phyloP scores from a whole-genome alignment of 768 basidiomycete species.

The Mycena indigotica region DNA sequence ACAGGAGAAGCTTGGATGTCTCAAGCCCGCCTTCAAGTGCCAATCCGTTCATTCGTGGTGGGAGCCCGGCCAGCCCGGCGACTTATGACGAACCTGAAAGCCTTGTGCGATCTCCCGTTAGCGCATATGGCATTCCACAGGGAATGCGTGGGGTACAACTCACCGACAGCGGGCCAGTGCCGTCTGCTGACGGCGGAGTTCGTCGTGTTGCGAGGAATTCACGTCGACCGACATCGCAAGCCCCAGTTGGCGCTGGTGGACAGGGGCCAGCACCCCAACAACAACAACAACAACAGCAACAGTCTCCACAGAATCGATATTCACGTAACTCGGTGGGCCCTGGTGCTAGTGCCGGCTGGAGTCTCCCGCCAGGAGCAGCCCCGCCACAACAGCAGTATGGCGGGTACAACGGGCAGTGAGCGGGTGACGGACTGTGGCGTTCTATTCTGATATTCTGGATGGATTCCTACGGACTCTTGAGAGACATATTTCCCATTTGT shows the following conservation, averaged over 20 bases:
- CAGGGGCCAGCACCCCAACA: constrained; percentile 15
- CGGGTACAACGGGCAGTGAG: not conserved
- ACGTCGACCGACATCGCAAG: constrained; percentile 63
- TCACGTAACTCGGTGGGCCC: constrained; percentile 64
- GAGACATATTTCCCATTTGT: no score
- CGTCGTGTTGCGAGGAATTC: constrained; percentile 69
- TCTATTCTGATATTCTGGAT: not conserved
- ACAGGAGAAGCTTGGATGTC: constrained; percentile 11
- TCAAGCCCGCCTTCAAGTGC: constrained; percentile 48
- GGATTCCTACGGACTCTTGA: not conserved
- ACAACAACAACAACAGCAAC: constrained; percentile 30
- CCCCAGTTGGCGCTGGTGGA: constrained; percentile 30
- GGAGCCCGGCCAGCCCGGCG: constrained; percentile 42
- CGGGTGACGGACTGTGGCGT: not conserved
- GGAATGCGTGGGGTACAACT: constrained; percentile 70
- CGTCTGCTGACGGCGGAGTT: constrained; percentile 69
- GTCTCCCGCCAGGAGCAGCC: constrained; percentile 76
- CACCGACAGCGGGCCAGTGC: constrained; percentile 82
- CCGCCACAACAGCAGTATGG: constrained; percentile 46
- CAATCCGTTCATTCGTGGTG: constrained; percentile 55
- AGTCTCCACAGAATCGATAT: constrained; percentile 56
- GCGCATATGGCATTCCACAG: constrained; percentile 36
- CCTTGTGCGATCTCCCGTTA: constrained; percentile 36
- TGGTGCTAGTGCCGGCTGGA: constrained; percentile 62
- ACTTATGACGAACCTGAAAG: constrained; percentile 40